Evolutionary conservation across 352 stramenopile species (phyloP), one percentile per base, ranked within the genome.

Genomic region (Halophytophthora batemanensis): DNA sequence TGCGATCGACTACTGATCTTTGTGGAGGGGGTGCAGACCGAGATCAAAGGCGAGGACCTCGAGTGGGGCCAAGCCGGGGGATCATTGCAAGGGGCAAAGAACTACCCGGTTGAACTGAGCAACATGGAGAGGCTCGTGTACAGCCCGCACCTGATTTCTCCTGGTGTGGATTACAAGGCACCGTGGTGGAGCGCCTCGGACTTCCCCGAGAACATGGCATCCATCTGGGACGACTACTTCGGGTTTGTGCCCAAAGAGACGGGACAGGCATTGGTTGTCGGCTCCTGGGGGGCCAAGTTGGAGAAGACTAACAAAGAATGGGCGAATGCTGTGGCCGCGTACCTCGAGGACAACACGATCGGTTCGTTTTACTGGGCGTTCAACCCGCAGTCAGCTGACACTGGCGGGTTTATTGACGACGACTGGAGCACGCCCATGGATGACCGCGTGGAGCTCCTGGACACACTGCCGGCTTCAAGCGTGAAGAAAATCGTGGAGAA

Each of bases 351-450:
- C 23, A 85, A 80, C 17, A 66, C 41, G 10, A 80, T 91, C 40
- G 71, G 71, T 10, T 88, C 74, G 13, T 91, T 91, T 51, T 86
- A 88, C 52, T 91, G 81, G 79, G 74, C 74, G 1, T 74, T 91
- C 34, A 91, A 91, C 50, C 81, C 81, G 5, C 71, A 91, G 57
- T 87, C 75, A 11, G 76, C 73, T 14, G 77, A 89, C 46, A 85
- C 63, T 1, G 81, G 81, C 19, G 81, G 77, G 3, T 72, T 91
- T 18, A 64, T 88, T 6, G 69, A 69, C 52, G 69, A 84, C n/a
- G 80, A 91, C 66, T 91, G 77, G 80, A 59, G 56, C 37, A 84
- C 80, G 13, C 59, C 80, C 12, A 74, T 87, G 45, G 62, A 71
- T 5, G 71, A 85, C 48, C 79, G 79, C 33, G 66, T 86, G 25